Base-by-base conservation (phyloP, 2,329 filamentous ascomycete species). In the Myrmaecium sp. region DNA sequence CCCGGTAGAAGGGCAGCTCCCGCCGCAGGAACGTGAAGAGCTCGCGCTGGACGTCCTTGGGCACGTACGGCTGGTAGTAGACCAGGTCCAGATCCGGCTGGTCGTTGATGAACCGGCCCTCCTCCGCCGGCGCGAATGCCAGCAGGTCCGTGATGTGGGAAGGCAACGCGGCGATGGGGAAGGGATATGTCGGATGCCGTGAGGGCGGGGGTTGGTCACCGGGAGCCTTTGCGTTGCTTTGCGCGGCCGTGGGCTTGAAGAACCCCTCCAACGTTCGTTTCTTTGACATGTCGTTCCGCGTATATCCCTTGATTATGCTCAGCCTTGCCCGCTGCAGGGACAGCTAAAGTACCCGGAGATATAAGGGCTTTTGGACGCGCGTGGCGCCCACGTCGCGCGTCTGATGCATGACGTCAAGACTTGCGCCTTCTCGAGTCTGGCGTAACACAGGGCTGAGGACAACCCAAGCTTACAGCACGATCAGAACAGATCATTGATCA, bases 1-100 rank as follows among this genome's bases (percentile, higher is more conserved):
- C 77, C 27, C 75, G 64, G 40, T 83, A 81, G 51, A 83, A 84
- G 6, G 75, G 75, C 1, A 86, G 51, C 33, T 76, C 64, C n/a
- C 58, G 50, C 2, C 79, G 67, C 2, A 86, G 60, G 41, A 82
- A 82, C 9, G 69, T 54, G 47, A 84, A 86, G 0, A 82, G 49
- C 4, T 66, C 56, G 3, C 60, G 58, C 12, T 68, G 58, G 7
- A 68, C 56, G 8, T 60, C 47, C 2, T 57, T 52, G 0, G 73
- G 64, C 4, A 84, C 61, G 35, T 77, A 84, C 0, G 78, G 77
- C 39, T 80, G 64, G 44, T 75, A 84, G 49, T 80, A 80, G 6
- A 84, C 51, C 0, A 86, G 58, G 43, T 84, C 74, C 0, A 84
- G 60, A 35, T 83, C 66, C 0, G 68, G 64, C 39, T 77, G 69